Evolutionary conservation across 768 basidiomycete species (phyloP), one percentile per base, ranked within the genome.

Genomic region (Termitomyces sp.): DNA sequence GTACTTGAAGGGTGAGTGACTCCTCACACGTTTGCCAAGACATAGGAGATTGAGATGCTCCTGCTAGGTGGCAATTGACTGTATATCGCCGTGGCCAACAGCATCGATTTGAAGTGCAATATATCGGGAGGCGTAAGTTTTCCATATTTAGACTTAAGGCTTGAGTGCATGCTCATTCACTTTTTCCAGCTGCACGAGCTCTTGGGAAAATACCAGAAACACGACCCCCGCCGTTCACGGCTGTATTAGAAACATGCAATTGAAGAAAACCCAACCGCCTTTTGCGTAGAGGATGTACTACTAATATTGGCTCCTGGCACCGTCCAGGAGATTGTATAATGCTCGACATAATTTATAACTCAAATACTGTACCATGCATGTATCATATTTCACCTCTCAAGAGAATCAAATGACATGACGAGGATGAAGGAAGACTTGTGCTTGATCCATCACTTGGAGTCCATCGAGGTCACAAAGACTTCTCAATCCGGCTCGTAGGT

Each of bases 51-150:
- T 39, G 46, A 55, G 57, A 63, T 45, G 51, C 55, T 53, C 30
- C 37, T 42, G 13, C 15, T 39, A 90, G 89, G 61, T 91, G 89
- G 89, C 75, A 75, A 37, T 66, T 88, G 54, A 89, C 87, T 6
- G 70, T 87, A 24, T 78, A 85, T 65, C 86, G 88, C 57, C 81
- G 77, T 65, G 85, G 80, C 54, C 84, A 83, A 65, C 73, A 73
- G 34, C 77, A 87, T 71, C 82, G 91, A 31, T 75, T 89, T 39
- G 83, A 89, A 67, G 81, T 92, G 20, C 79, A 81, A 59, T 92
- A 93, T 70, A 78, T 69, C 57, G 90, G 84, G 6, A 79, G 86
- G 61, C 86, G 81, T 82, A 66, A 69, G 78, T 68, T 47, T 37
- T 53, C 22, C 41, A 15, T 46, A 31, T 37, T 33, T 48, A 36